Evolutionary conservation across 2,329 filamentous ascomycete genomes (phyloP), one percentile per base, ranked within the genome.

Genomic region (Ascochyta lentis): DNA sequence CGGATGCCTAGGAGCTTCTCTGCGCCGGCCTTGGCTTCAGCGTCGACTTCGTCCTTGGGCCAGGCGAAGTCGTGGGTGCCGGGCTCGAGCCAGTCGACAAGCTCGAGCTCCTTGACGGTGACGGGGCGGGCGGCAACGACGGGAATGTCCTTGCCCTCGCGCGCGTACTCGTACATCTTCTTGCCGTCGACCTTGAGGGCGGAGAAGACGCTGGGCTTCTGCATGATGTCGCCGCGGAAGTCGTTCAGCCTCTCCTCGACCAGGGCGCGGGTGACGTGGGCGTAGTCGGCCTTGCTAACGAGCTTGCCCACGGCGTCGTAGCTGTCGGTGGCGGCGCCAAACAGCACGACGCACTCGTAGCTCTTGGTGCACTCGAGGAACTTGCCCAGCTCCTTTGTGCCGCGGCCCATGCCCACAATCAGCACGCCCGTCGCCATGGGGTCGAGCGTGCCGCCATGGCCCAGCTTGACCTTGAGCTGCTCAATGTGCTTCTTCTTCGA

Each of bases 401-500:
- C 95, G 56, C 84, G 87, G 33, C 94, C 95, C 48, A 97, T 83
- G 52, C 94, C 95, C 6, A 95, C 82, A 60, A 98, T 92, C 45
- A 99, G 84, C 23, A 99, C 91, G 41, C 95, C 95, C 1, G 93
- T 96, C 8, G 95, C 95, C 68, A 97, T 84, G 24, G 95, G 95
- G 71, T 99, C 95, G 16, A 99, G 84, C 1, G 95, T 99, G 39
- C 95, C 95, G 58, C 95, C 95, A 78, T 99, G 95, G 31, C 95
- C 95, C 70, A 98, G 90, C 81, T 98, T 99, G 65, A 98, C 89
- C 59, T 91, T 86, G 27, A 75, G 65, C 23, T 71, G 69, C 3
- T 66, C 63, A 43, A 78, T 76, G 57, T 88, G 84, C 64, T 83
- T 81, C 64, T 83, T 83, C 71, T 89, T 85, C 54, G 80, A 60